Percentiles rank a stretch among this genome's conserved stretches.
phyloP scores from a whole-genome alignment of 495 filamentous ascomycete species.

The Aspergillus cristatus region DNA sequence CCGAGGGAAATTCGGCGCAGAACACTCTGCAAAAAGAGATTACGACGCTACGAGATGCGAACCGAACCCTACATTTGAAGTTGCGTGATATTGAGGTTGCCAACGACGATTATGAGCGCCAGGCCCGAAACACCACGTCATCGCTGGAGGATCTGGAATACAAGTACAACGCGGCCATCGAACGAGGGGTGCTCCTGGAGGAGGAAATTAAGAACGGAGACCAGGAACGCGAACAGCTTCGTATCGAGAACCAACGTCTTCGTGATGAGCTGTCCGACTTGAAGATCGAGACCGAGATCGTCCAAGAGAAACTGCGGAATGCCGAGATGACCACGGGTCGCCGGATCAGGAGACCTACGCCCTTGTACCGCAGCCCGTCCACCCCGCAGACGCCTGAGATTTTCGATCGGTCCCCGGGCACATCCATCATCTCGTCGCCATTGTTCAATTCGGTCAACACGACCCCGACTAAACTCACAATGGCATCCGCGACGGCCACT shows the following conservation, averaged over 20 bases:
- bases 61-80: slow-evolving; percentile 69
- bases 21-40: slow-evolving; percentile 91
- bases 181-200: slow-evolving; percentile 84
- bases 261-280: slow-evolving; percentile 86
- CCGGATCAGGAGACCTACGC: slow-evolving; percentile 43
- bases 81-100: slow-evolving; percentile 92
- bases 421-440: slow-evolving; percentile 59
- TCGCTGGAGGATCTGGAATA: slow-evolving; percentile 95
- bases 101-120: slow-evolving; percentile 96
- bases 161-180: slow-evolving; percentile 91
- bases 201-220: slow-evolving; percentile 87
- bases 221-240: slow-evolving; percentile 75
- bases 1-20: slow-evolving; percentile 74
- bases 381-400: slow-evolving; percentile 45
- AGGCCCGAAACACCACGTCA: slow-evolving; percentile 86
- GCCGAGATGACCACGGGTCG: slow-evolving; percentile 46
- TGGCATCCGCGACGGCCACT: slow-evolving; percentile 69
- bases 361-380: slow-evolving; percentile 33
- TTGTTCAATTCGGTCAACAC: slow-evolving; percentile 59
- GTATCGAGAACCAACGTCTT: slow-evolving; percentile 82
- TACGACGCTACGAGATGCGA: slow-evolving; percentile 75
- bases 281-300: slow-evolving; percentile 89
- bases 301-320: slow-evolving; percentile 80
- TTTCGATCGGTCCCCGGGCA: slow-evolving; percentile 47
- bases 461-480: slow-evolving; percentile 58